These are phyloP conservation scores for Umbelopsis ramanniana DNA, from an alignment of 192 early-diverging fungal species.

Conservation along the genomic window DNA sequence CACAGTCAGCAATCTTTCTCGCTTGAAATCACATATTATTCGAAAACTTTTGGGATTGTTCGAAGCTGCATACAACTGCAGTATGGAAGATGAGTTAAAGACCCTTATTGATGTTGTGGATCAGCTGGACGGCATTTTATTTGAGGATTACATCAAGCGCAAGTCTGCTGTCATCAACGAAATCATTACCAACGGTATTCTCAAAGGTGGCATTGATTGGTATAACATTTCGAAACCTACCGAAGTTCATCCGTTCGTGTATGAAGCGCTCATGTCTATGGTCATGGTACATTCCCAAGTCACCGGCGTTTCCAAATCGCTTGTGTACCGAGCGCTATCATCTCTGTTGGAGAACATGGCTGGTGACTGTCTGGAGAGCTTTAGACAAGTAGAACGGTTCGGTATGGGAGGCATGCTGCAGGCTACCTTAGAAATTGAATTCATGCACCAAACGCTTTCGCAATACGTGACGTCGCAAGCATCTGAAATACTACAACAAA, in stretches of 20 bases:
- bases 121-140: slow-evolving; percentile 82
- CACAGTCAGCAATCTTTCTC: slow-evolving; percentile 82
- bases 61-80: slow-evolving; percentile 68
- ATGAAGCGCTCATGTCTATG: slow-evolving; percentile 81
- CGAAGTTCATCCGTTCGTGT: slow-evolving; percentile 88
- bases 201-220: slow-evolving; percentile 91
- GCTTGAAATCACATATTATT: slow-evolving; percentile 71
- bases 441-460: slow-evolving; percentile 83
- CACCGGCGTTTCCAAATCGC: slow-evolving; percentile 77
- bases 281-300: slow-evolving; percentile 93
- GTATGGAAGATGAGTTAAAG: slow-evolving; percentile 62
- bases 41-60: slow-evolving; percentile 78
- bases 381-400: slow-evolving; percentile 82
- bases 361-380: slow-evolving; percentile 78
- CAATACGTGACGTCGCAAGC: slow-evolving; percentile 74
- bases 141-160: slow-evolving; percentile 85
- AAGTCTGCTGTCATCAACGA: slow-evolving; percentile 67
- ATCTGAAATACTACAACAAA: slow-evolving; percentile 69
- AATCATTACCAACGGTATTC: slow-evolving; percentile 80
- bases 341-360: slow-evolving; percentile 74
- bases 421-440: slow-evolving; percentile 91
- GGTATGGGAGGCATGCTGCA: slow-evolving; percentile 93
- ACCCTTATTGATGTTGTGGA: slow-evolving; percentile 71
- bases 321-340: slow-evolving; percentile 79
- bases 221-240: slow-evolving; percentile 69